A percentile compares a stretch with the other conserved stretches of the same genome.
These are phyloP conservation scores for Macrolepiota fuliginosa DNA, from an alignment of 768 basidiomycete species.

Conservation along the genomic window DNA sequence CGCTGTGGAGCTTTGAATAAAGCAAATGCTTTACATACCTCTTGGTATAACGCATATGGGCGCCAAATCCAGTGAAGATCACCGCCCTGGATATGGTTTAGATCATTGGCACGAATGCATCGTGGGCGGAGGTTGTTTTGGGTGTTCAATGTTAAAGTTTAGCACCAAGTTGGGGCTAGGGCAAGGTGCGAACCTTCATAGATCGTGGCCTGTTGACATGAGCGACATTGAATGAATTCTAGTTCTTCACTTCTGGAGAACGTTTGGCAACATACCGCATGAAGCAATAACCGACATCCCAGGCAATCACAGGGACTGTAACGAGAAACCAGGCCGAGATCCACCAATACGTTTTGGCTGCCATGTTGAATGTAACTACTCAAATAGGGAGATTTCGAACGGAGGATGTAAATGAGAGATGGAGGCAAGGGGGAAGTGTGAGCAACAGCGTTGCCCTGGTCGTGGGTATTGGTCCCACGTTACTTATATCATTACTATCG, in stretches of 20 bases:
- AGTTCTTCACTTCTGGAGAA: not conserved
- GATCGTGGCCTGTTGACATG: constrained; percentile 64
- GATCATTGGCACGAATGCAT: not conserved
- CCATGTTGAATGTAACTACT: constrained; percentile 30
- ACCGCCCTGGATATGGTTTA: constrained; percentile 50
- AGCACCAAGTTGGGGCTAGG: too few relatives aligned
- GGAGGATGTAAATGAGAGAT: not conserved
- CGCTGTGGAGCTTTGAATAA: not conserved
- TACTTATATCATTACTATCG: not conserved
- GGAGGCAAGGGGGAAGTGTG: not conserved
- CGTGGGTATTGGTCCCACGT: not conserved
- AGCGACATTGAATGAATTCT: constrained; percentile 1
- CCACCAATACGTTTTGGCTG: constrained; percentile 53
- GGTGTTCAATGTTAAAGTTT: too few relatives aligned
- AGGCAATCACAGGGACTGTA: constrained; percentile 60
- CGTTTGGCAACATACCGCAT: constrained; percentile 51
- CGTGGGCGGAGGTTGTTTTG: too few relatives aligned
- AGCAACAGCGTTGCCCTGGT: not conserved
- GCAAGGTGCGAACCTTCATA: constrained; percentile 53
- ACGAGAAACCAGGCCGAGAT: constrained; percentile 69
- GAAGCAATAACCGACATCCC: constrained; percentile 84
- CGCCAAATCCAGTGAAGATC: constrained; percentile 92
- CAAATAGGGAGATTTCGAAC: not conserved
- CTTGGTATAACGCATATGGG: constrained; percentile 76
- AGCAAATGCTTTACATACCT: constrained; percentile 39